Conservation (phyloP, 495 filamentous ascomycete species). For the Trichocladium antarcticum region DNA sequence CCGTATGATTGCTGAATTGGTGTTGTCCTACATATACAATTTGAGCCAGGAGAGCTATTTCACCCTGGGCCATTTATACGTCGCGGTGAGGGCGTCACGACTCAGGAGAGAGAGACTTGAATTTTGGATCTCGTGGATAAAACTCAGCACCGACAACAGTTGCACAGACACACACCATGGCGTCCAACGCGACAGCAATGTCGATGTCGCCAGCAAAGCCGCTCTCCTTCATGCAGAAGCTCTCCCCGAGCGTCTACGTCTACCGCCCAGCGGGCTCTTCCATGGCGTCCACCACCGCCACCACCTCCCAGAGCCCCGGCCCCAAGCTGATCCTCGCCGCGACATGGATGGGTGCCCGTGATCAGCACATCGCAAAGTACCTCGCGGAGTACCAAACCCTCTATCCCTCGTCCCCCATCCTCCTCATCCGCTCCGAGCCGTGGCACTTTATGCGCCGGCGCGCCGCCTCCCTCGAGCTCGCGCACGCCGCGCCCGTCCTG, state of each 20-base stretch:
- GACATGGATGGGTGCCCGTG: constrained; percentile 37
- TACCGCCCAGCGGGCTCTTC: constrained; percentile 21
- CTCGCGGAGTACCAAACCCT: constrained; percentile 29
- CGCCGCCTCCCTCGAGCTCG: constrained; percentile 7
- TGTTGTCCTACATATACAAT: too few relatives aligned
- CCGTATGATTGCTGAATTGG: too few relatives aligned
- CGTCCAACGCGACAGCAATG: constrained; percentile 9
- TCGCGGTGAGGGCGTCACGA: too few relatives aligned
- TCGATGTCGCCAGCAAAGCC: constrained; percentile 5
- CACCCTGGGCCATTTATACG: too few relatives aligned
- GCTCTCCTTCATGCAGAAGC: constrained; percentile 28
- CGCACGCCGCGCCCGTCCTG: constrained; percentile 15
- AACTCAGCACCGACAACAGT: neutral
- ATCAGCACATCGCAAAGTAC: constrained; percentile 39
- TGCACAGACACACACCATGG: constrained; percentile 11
- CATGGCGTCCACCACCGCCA: neutral
- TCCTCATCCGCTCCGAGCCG: constrained; percentile 30
- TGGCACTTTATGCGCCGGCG: constrained; percentile 20
- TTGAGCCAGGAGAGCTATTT: too few relatives aligned
- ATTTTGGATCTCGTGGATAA: too few relatives aligned
- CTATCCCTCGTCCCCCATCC: constrained; percentile 31
- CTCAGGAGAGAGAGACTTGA: too few relatives aligned
- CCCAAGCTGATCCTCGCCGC: constrained; percentile 34
- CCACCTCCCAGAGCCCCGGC: neutral
- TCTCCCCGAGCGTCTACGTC: constrained; percentile 28